phyloP scores from a whole-genome alignment of 495 filamentous ascomycete genomes.

The Neurospora sp. region DNA sequence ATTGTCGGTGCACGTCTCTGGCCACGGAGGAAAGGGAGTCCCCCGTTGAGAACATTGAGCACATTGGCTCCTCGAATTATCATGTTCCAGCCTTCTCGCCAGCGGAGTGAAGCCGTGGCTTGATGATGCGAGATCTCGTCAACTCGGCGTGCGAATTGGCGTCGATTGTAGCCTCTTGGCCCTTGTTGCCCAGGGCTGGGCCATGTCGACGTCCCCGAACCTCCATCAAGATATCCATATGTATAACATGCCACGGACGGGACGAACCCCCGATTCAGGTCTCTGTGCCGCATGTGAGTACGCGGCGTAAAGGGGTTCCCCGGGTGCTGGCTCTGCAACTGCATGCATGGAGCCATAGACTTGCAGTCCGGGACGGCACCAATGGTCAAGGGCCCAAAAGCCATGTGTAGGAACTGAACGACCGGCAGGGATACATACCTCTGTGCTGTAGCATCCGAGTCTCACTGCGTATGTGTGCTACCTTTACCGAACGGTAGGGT shows the following conservation, averaged over 20 bases:
- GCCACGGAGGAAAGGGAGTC: neutral
- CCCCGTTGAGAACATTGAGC: neutral
- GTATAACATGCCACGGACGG: neutral
- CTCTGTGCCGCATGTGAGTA: neutral
- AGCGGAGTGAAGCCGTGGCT: neutral
- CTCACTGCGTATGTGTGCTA: neutral
- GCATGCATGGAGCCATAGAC: neutral
- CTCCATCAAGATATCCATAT: neutral
- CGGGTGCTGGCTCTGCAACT: neutral
- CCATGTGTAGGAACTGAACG: neutral
- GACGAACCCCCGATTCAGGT: neutral
- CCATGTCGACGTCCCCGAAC: neutral
- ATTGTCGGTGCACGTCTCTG: neutral
- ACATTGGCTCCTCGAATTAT: neutral
- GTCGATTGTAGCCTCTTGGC: neutral
- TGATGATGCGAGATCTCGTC: neutral
- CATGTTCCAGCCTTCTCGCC: neutral
- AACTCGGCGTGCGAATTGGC: neutral
- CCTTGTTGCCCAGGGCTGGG: neutral
- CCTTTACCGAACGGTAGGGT: neutral
- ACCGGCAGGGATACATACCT: neutral
- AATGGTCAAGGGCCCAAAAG: neutral
- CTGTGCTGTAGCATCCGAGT: neutral
- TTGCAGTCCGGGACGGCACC: neutral
- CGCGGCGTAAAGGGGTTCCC: neutral